phyloP scores from a whole-genome alignment of 1,284 basidiomycete genomes.

The Anthracocystis setariae region DNA sequence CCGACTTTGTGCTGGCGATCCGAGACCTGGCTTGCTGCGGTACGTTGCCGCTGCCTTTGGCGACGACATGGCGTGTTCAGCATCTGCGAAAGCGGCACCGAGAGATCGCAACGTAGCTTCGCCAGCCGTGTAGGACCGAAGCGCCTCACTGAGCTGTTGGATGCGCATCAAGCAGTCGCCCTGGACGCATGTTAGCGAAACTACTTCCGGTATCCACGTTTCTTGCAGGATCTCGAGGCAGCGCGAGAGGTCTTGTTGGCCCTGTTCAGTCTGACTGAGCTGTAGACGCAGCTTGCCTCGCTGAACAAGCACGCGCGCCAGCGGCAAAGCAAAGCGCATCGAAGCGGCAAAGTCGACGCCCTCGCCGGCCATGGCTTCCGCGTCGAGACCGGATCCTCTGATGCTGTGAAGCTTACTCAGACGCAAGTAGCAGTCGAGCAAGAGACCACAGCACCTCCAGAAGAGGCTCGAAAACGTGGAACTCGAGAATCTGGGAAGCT shows the following conservation, averaged over 20 bases:
- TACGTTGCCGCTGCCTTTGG: slow-evolving; percentile 14
- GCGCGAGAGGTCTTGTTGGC: slow-evolving; percentile 45
- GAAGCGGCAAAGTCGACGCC: slow-evolving; percentile 51
- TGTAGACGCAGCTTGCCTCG: slow-evolving; percentile 50
- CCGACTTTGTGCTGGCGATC: slow-evolving; percentile 17
- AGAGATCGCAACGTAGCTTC: slow-evolving; percentile 46
- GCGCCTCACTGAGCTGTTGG: slow-evolving; percentile 43
- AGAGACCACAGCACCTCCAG: slow-evolving; percentile 30
- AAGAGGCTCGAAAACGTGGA: slow-evolving; percentile 31
- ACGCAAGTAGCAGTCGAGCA: slow-evolving; percentile 32
- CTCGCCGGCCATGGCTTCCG: slow-evolving; percentile 58
- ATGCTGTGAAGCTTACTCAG: slow-evolving; percentile 49
- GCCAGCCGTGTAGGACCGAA: slow-evolving; percentile 36
- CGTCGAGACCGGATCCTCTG: slow-evolving; percentile 59
- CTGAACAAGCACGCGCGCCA: slow-evolving; percentile 45
- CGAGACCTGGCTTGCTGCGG: slow-evolving; percentile 22
- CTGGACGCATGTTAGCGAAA: slow-evolving; percentile 40
- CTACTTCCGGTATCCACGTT: slow-evolving; percentile 44
- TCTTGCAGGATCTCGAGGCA: slow-evolving; percentile 46
- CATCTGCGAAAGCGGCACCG: slow-evolving; percentile 28
- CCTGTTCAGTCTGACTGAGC: slow-evolving; percentile 38
- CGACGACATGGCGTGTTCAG: slow-evolving; percentile 35
- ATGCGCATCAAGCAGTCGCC: slow-evolving; percentile 50
- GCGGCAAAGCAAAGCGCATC: slow-evolving; percentile 34
- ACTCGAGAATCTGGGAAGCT: slow-evolving; percentile 34